These are phyloP conservation scores for Dittrichia graveolens DNA, from an alignment of 129 eudicot genomes.

Conservation along the genomic window DNA sequence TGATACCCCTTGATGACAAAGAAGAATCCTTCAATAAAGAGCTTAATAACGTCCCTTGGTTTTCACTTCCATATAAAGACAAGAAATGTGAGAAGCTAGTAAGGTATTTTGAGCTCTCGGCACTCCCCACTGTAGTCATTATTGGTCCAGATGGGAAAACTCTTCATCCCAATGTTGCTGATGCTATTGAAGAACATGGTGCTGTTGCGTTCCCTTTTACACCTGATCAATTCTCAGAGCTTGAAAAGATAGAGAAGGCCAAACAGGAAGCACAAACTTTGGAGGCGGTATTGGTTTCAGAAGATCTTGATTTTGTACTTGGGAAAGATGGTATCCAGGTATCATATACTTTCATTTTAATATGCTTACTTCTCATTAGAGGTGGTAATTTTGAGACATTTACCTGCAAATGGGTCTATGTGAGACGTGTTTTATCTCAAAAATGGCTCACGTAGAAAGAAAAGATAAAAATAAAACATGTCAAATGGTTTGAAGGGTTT, in stretches of 20 bases:
- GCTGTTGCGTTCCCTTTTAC: constrained; percentile 81
- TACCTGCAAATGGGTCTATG: neutral
- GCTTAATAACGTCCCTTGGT: constrained; percentile 56
- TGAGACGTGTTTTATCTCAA: neutral
- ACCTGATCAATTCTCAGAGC: constrained; percentile 67
- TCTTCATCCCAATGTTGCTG: constrained; percentile 67
- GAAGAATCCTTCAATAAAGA: constrained; percentile 48
- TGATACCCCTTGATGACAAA: constrained; percentile 70
- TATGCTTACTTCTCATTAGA: neutral
- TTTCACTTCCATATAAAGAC: constrained; percentile 72
- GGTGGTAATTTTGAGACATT: neutral
- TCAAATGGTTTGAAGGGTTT: neutral
- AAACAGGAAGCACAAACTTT: constrained; percentile 74
- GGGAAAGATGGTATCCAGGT: constrained; percentile 69
- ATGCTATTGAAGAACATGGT: constrained; percentile 77
- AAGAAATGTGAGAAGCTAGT: constrained; percentile 53
- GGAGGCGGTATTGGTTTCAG: constrained; percentile 72
- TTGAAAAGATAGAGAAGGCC: constrained; percentile 66
- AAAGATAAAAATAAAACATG: neutral
- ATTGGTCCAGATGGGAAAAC: constrained; percentile 87
- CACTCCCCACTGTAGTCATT: constrained; percentile 65
- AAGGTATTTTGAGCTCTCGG: constrained; percentile 60
- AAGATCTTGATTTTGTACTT: constrained; percentile 58
- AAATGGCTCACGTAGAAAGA: neutral
- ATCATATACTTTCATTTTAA: constrained; percentile 5